These are phyloP conservation scores for Arabis hirsuta DNA, from an alignment of 345 rosid genomes.

Conservation along the genomic window DNA sequence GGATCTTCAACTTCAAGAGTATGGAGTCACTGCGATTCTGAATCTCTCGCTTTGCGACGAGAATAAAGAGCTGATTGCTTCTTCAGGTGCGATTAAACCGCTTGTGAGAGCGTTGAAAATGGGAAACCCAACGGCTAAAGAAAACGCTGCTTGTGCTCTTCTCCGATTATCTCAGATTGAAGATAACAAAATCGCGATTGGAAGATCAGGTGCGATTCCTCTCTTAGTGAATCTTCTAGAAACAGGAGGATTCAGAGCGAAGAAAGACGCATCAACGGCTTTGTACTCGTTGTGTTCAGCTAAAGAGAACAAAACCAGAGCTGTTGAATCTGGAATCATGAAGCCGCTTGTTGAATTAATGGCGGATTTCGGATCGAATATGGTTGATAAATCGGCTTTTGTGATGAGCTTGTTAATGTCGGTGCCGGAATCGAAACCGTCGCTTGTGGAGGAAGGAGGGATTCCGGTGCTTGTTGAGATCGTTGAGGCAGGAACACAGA, in stretches of 20 bases:
- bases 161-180: constrained; percentile 88
- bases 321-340: constrained; percentile 81
- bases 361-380: constrained; percentile 93
- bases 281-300: constrained; percentile 80
- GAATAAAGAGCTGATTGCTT: constrained; percentile 73
- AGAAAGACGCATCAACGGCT: constrained; percentile 94
- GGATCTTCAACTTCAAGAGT: constrained; percentile 84
- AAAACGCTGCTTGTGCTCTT: constrained; percentile 93
- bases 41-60: constrained; percentile 95
- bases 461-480: constrained; percentile 94
- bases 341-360: constrained; percentile 85
- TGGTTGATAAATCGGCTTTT: constrained; percentile 95
- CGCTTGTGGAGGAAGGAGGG: constrained; percentile 86
- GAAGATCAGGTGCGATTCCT: constrained; percentile 93
- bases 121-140: constrained; percentile 79
- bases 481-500: constrained; percentile 76
- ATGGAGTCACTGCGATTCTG: constrained; percentile 89
- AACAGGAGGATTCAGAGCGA: constrained; percentile 72
- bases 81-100: constrained; percentile 88
- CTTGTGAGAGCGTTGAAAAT: constrained; percentile 68
- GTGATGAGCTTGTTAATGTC: constrained; percentile 63
- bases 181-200: constrained; percentile 78
- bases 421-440: constrained; percentile 64
- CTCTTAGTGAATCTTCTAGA: constrained; percentile 67
- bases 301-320: constrained; percentile 80